phyloP scores from a whole-genome alignment of 768 basidiomycete species.

The Obba rivulosa region DNA sequence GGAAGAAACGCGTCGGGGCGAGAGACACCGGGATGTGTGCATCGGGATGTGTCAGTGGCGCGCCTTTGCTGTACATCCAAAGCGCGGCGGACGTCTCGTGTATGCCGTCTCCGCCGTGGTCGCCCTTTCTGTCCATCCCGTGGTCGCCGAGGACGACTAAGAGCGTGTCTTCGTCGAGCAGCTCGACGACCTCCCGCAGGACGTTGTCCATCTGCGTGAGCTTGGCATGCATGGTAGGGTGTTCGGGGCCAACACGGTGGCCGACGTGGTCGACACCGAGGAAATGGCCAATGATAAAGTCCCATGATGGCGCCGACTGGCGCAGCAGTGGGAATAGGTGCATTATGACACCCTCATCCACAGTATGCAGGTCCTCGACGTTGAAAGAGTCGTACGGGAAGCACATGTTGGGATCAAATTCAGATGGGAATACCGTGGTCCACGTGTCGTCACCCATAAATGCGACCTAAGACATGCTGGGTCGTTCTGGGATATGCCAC shows the following conservation, averaged over 20 bases:
- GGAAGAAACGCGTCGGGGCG: slow-evolving; percentile 53
- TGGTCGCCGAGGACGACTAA: slow-evolving; percentile 93
- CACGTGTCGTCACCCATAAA: slow-evolving; percentile 99
- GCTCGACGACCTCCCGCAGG: slow-evolving; percentile 62
- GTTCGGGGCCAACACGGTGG: slow-evolving; percentile 88
- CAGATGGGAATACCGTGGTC: slow-evolving; percentile 79
- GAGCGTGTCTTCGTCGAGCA: slow-evolving; percentile 82
- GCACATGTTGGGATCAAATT: slow-evolving; percentile 67
- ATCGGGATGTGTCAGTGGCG: slow-evolving; percentile 34
- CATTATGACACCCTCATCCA: slow-evolving; percentile 83
- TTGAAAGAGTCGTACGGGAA: slow-evolving; percentile 96
- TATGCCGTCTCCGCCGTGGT: slow-evolving; percentile 89
- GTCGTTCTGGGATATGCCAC: slow-evolving; percentile 3
- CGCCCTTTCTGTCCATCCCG: slow-evolving; percentile 92
- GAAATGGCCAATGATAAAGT: slow-evolving; percentile 87
- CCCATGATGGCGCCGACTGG: slow-evolving; percentile 49
- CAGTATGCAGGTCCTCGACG: slow-evolving; percentile 95
- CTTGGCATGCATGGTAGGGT: slow-evolving; percentile 81
- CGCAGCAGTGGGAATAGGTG: slow-evolving; percentile 80
- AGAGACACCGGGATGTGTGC: slow-evolving; percentile 42
- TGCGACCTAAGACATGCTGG: slow-evolving; percentile 45
- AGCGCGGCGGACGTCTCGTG: slow-evolving; percentile 82
- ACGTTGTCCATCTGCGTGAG: slow-evolving; percentile 85
- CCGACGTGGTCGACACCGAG: slow-evolving; percentile 97
- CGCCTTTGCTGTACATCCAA: slow-evolving; percentile 89